Conservation (phyloP, 2,329 filamentous ascomycete species). For the Fusarium euwallaceae region DNA sequence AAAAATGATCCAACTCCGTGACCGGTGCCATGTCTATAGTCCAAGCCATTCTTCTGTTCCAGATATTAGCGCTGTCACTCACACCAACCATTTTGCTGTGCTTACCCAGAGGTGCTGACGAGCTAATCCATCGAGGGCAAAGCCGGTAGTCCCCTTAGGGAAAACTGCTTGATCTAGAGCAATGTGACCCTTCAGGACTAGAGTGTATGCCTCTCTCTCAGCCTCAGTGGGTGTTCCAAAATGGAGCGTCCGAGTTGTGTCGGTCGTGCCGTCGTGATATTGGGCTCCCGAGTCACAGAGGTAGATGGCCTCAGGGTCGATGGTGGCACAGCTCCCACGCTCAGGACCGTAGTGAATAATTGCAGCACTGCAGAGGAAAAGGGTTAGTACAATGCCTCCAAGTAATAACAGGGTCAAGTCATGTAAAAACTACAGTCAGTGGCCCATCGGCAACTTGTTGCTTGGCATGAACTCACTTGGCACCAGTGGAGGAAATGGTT, state of each 20-base stretch:
- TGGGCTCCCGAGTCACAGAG: slow-evolving; percentile 98
- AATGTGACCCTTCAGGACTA: slow-evolving; percentile 95
- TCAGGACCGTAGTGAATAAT: slow-evolving; percentile 97
- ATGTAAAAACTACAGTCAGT: background rate
- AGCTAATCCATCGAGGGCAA: slow-evolving; percentile 88
- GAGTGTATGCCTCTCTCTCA: slow-evolving; percentile 90
- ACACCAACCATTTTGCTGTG: background rate
- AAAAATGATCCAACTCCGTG: slow-evolving; percentile 96
- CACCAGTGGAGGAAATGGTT: slow-evolving; percentile 94
- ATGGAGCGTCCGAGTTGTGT: slow-evolving; percentile 93
- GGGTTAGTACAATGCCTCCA: slow-evolving; percentile 10
- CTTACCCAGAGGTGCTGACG: slow-evolving; percentile 91
- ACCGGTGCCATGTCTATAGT: slow-evolving; percentile 96
- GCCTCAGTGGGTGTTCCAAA: slow-evolving; percentile 87
- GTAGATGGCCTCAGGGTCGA: slow-evolving; percentile 89
- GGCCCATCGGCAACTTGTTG: background rate
- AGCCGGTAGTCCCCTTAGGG: slow-evolving; percentile 94
- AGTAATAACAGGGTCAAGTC: background rate
- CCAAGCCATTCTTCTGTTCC: slow-evolving; percentile 74
- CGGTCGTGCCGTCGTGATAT: slow-evolving; percentile 94
- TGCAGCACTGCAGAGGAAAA: slow-evolving; percentile 74
- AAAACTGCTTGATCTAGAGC: slow-evolving; percentile 88
- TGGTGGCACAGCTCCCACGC: slow-evolving; percentile 81
- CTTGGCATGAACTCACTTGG: slow-evolving; percentile 66
- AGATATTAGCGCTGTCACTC: slow-evolving; percentile 34